A percentile compares a stretch with the other conserved stretches of the same genome.
Conservation (phyloP, 495 filamentous ascomycete genomes). For the Friedmanniomyces simplex region DNA sequence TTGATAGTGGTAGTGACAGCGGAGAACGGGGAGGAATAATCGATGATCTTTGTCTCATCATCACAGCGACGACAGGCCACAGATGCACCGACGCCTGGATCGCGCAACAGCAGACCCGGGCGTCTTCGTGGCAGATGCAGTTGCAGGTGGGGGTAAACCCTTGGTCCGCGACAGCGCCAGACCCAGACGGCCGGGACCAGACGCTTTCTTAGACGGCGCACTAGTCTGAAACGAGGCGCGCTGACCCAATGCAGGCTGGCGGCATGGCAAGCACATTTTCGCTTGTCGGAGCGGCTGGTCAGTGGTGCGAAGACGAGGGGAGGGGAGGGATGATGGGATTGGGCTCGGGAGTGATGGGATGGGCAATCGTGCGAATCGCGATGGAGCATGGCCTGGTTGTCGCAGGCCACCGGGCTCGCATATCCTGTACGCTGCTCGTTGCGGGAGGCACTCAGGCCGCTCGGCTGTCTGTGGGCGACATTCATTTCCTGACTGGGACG, state of each 20-base stretch:
- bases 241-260: background rate
- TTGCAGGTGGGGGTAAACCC: background rate
- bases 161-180: conserved; percentile 1
- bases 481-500: background rate
- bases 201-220: background rate
- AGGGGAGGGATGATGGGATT: too few species aligned
- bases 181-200: background rate
- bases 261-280: background rate
- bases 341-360: too few species aligned
- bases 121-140: background rate
- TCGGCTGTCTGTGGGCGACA: background rate
- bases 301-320: background rate
- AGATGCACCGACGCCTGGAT: background rate
- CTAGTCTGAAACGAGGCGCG: background rate
- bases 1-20: background rate
- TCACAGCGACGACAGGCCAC: background rate
- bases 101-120: background rate
- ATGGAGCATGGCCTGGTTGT: too few species aligned
- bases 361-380: too few species aligned
- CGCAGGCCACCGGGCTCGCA: too few species aligned
- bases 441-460: background rate
- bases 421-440: background rate
- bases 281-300: background rate
- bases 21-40: background rate
- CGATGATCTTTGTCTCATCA: background rate